Evolutionary conservation across 495 filamentous ascomycete species (phyloP).

Genomic region (Hypoxylon perforatum): DNA sequence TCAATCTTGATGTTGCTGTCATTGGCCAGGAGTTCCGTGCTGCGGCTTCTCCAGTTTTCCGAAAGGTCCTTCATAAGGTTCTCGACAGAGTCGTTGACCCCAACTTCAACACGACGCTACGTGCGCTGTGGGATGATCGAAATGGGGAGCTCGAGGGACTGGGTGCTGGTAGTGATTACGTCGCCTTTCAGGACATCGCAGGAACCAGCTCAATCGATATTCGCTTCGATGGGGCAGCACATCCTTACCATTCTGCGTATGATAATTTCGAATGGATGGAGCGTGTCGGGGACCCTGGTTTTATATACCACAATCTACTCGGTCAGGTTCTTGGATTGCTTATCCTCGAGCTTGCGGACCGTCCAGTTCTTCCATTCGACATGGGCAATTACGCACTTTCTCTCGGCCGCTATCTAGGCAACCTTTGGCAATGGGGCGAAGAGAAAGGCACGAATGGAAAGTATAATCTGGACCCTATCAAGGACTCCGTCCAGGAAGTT

Average conservation of each 20-base stretch:
- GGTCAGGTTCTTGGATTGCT: constrained; percentile 84
- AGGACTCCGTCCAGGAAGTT: constrained; percentile 70
- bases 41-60: constrained; percentile 80
- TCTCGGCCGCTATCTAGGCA: constrained; percentile 69
- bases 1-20: constrained; percentile 92
- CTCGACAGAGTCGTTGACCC: constrained; percentile 81
- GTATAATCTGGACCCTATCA: constrained; percentile 69
- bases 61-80: constrained; percentile 74
- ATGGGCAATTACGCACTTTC: constrained; percentile 70
- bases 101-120: constrained; percentile 74
- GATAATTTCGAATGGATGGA: constrained; percentile 92
- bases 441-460: constrained; percentile 61
- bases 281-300: constrained; percentile 79
- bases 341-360: constrained; percentile 85
- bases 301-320: constrained; percentile 81
- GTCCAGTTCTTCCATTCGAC: constrained; percentile 84
- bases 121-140: constrained; percentile 78
- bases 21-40: constrained; percentile 78
- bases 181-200: constrained; percentile 93
- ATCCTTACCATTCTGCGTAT: constrained; percentile 85
- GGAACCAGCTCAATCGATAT: constrained; percentile 91
- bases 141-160: constrained; percentile 73
- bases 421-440: constrained; percentile 73
- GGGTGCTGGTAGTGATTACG: constrained; percentile 87
- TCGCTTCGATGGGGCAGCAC: constrained; percentile 76